A percentile compares a stretch with the other conserved stretches of the same genome.
Conservation (phyloP, 2,329 filamentous ascomycete species). For the Paecilomyces sp. region DNA sequence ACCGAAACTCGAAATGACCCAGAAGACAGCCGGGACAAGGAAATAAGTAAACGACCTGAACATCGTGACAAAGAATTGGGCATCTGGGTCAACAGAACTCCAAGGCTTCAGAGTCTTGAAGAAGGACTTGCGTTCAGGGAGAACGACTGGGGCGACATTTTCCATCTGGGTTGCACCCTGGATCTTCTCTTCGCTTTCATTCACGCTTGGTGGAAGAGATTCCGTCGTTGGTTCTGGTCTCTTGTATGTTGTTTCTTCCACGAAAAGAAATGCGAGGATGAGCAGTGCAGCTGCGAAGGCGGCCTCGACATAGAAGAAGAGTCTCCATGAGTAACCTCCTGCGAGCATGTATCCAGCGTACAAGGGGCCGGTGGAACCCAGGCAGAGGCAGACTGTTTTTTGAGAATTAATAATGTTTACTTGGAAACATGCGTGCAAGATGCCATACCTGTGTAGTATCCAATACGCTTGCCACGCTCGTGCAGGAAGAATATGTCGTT, state of each 20-base stretch:
- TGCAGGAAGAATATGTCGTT: slow-evolving; percentile 44
- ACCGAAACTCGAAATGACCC: slow-evolving; percentile 46
- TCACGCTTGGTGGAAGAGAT: slow-evolving; percentile 4
- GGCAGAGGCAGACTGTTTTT: slow-evolving; percentile 44
- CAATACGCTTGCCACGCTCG: slow-evolving; percentile 44
- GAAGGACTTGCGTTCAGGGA: slow-evolving; percentile 36
- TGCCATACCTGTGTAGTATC: slow-evolving; percentile 49
- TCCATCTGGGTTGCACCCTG: slow-evolving; percentile 12
- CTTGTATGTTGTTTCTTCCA: slow-evolving; percentile 54
- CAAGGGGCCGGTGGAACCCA: slow-evolving; percentile 50
- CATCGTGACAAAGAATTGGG: slow-evolving; percentile 41
- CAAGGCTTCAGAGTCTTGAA: slow-evolving; percentile 38
- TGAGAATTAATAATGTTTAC: slow-evolving; percentile 1
- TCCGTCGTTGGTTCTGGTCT: slow-evolving; percentile 20
- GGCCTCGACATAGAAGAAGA: slow-evolving; percentile 56
- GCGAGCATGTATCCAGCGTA: slow-evolving; percentile 57
- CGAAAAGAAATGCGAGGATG: slow-evolving; percentile 49
- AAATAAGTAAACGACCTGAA: slow-evolving; percentile 42
- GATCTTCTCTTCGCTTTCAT: slow-evolving; percentile 5
- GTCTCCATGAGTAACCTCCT: slow-evolving; percentile 51
- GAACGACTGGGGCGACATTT: slow-evolving; percentile 13
- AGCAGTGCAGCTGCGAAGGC: slow-evolving; percentile 43
- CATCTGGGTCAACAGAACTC: slow-evolving; percentile 35
- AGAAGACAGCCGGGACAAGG: slow-evolving; percentile 42
- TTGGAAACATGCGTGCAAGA: background rate